phyloP scores from a whole-genome alignment of 2,329 filamentous ascomycete species.

The Paecilomyces sp. region DNA sequence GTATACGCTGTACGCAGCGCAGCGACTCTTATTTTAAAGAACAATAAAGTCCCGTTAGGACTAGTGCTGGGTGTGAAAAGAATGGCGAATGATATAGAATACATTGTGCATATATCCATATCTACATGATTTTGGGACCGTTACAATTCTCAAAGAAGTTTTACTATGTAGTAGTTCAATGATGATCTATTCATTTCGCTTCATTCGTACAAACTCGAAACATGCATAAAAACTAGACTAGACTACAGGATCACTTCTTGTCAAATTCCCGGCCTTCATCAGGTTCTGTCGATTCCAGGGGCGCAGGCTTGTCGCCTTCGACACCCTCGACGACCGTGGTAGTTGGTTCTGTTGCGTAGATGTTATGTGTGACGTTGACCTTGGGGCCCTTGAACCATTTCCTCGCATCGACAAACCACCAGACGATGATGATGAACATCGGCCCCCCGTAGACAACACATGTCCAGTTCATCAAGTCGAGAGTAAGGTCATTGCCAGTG shows the following conservation, averaged over 20 bases:
- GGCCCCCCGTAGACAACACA: constrained; percentile 58
- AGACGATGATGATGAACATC: constrained; percentile 53
- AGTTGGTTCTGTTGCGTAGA: constrained; percentile 7
- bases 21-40: too few relatives aligned
- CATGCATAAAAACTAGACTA: background rate
- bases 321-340: background rate
- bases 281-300: background rate
- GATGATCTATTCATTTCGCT: too few relatives aligned
- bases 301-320: background rate
- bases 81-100: too few relatives aligned
- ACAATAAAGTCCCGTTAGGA: too few relatives aligned
- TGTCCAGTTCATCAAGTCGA: constrained; percentile 60
- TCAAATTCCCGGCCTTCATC: background rate
- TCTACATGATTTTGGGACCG: too few relatives aligned
- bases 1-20: too few relatives aligned
- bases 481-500: constrained; percentile 47
- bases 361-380: constrained; percentile 55
- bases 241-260: background rate
- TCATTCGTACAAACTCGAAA: background rate
- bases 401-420: constrained; percentile 57
- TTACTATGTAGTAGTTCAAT: too few relatives aligned
- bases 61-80: too few relatives aligned
- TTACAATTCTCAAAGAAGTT: too few relatives aligned
- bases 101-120: too few relatives aligned
- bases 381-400: constrained; percentile 67